Percentiles rank a stretch among this genome's conserved stretches.
Conservation (phyloP, 805 yeast genomes). For the Sugiyamaella americana region DNA sequence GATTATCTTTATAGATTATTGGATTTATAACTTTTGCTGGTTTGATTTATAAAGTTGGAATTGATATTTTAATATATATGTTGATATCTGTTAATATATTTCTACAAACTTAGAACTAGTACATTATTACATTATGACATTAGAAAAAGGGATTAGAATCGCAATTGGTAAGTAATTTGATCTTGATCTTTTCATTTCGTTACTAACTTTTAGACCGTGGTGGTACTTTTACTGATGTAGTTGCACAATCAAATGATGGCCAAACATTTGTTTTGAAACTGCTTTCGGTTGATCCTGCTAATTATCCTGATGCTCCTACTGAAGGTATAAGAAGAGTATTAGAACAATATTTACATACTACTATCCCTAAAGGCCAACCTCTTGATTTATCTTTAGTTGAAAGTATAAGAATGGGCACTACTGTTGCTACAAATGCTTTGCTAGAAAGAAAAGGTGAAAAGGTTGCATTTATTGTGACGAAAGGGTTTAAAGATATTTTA, state of each 20-base stretch:
- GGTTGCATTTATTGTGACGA: conserved; percentile 80
- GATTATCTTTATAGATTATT: too few relatives aligned
- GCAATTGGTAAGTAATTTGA: conserved; percentile 19
- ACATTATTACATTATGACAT: not conserved
- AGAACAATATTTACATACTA: conserved; percentile 48
- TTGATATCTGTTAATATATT: too few relatives aligned
- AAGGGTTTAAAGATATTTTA: conserved; percentile 80
- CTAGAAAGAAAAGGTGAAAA: conserved; percentile 88
- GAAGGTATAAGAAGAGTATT: conserved; percentile 82
- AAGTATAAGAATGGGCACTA: conserved; percentile 83
- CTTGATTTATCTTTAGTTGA: conserved; percentile 51
- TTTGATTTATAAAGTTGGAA: too few relatives aligned
- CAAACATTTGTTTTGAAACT: conserved; percentile 65
- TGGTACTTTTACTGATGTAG: conserved; percentile 87
- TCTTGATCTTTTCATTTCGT: not conserved
- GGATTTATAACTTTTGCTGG: too few relatives aligned
- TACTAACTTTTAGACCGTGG: conserved; percentile 44
- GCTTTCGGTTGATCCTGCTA: conserved; percentile 81
- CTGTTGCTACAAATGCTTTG: conserved; percentile 93
- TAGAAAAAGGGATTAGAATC: conserved; percentile 16
- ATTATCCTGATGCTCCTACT: conserved; percentile 84
- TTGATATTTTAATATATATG: too few relatives aligned
- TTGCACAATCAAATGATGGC: conserved; percentile 43
- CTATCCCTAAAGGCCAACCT: conserved; percentile 54
- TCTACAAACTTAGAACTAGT: not conserved